Conservation (phyloP, 768 basidiomycete species). For the Boletus vinaceobasis region DNA sequence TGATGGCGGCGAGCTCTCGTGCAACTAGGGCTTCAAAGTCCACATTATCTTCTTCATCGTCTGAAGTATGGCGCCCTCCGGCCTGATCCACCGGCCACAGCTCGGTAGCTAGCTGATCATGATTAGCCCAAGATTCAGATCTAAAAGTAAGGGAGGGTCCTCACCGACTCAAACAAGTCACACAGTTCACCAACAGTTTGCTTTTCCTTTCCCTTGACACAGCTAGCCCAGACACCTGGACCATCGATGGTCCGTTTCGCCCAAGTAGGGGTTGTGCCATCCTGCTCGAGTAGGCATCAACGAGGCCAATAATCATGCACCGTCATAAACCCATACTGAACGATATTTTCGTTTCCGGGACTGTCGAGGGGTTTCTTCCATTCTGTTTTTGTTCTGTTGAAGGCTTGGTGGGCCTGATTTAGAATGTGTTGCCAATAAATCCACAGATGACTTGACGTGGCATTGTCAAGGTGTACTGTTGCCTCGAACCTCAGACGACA, state of each 20-base stretch:
- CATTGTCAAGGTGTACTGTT: background rate
- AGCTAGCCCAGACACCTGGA: constrained; percentile 84
- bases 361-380: constrained; percentile 20
- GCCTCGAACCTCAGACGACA: background rate
- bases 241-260: constrained; percentile 66
- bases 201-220: constrained; percentile 81
- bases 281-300: constrained; percentile 36
- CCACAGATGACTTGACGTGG: background rate
- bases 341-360: constrained; percentile 48
- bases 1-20: constrained; percentile 68
- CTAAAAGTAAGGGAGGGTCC: constrained; percentile 21
- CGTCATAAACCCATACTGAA: constrained; percentile 36
- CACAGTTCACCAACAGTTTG: constrained; percentile 73
- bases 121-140: constrained; percentile 8
- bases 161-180: constrained; percentile 74
- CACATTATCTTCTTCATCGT: constrained; percentile 38
- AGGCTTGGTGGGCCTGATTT: background rate
- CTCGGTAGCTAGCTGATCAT: constrained; percentile 59
- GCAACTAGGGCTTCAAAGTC: constrained; percentile 70
- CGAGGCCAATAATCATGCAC: background rate
- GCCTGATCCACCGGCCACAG: constrained; percentile 55
- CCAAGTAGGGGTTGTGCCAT: constrained; percentile 62
- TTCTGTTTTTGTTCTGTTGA: background rate
- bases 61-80: constrained; percentile 28
- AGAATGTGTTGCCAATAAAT: background rate